Conservation (phyloP, 2,329 filamentous ascomycete species). For the Coniochaeta sp. region DNA sequence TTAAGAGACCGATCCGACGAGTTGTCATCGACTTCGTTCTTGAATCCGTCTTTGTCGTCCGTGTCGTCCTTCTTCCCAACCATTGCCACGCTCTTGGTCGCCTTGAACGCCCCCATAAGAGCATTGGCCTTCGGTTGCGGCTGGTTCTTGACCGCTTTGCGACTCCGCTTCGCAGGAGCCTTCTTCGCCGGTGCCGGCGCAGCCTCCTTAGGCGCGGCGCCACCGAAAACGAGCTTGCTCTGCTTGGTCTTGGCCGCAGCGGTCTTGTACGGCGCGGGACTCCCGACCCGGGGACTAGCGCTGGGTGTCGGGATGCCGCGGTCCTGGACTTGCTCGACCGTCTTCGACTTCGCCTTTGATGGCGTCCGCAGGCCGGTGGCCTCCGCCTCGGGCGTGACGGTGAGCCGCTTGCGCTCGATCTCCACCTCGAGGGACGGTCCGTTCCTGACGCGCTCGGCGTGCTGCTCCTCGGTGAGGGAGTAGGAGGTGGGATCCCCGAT, state of each 20-base stretch:
- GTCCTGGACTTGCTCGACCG: slow-evolving; percentile 32
- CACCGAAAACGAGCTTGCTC: slow-evolving; percentile 39
- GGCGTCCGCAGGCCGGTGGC: slow-evolving; percentile 7
- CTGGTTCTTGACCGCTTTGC: slow-evolving; percentile 23
- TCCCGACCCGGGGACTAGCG: slow-evolving; percentile 45
- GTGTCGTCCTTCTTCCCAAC: slow-evolving; percentile 8
- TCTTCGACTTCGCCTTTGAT: slow-evolving; percentile 27
- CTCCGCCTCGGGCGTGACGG: slow-evolving; percentile 8
- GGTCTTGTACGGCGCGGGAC: slow-evolving; percentile 31
- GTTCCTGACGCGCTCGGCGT: slow-evolving; percentile 30
- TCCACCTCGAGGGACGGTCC: slow-evolving; percentile 32
- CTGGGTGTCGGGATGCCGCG: slow-evolving; percentile 50
- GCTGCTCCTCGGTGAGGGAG: slow-evolving; percentile 34
- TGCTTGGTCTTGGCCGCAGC: slow-evolving; percentile 39
- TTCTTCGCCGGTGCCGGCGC: slow-evolving; percentile 6
- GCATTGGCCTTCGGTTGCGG: slow-evolving; percentile 27
- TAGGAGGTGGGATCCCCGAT: slow-evolving; percentile 36
- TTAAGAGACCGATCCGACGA: not conserved
- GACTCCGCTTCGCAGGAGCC: slow-evolving; percentile 19
- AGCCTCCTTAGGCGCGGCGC: slow-evolving; percentile 16
- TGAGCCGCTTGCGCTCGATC: slow-evolving; percentile 33
- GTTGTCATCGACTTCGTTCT: too few species aligned
- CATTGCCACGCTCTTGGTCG: slow-evolving; percentile 30
- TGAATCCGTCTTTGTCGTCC: too few species aligned
- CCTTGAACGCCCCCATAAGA: slow-evolving; percentile 35